phyloP scores from a whole-genome alignment of 2,329 filamentous ascomycete genomes.

The Nemania sp. region DNA sequence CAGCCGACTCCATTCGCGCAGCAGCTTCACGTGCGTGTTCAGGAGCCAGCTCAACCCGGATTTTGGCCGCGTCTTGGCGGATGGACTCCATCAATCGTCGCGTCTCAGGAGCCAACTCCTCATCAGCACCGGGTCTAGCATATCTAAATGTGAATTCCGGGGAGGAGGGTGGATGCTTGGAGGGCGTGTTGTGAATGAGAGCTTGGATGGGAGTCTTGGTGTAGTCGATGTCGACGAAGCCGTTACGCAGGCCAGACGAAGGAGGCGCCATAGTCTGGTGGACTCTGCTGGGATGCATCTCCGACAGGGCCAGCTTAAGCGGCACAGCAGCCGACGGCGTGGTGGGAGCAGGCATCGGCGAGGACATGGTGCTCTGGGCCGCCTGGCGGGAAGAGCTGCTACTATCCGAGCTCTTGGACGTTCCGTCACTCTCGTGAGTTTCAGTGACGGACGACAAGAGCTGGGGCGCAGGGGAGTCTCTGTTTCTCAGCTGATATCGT shows the following conservation, averaged over 20 bases:
- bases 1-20: slow-evolving; percentile 48
- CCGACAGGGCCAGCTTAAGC: slow-evolving; percentile 70
- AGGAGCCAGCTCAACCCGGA: slow-evolving; percentile 69
- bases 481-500: slow-evolving; percentile 27
- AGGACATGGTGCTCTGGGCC: slow-evolving; percentile 39
- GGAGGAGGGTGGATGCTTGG: slow-evolving; percentile 58
- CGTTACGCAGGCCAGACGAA: slow-evolving; percentile 79
- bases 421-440: slow-evolving; percentile 47
- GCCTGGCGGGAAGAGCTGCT: slow-evolving; percentile 40
- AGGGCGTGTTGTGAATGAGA: slow-evolving; percentile 63
- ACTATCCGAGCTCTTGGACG: slow-evolving; percentile 28
- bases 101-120: slow-evolving; percentile 63
- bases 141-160: slow-evolving; percentile 69
- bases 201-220: slow-evolving; percentile 51
- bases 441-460: slow-evolving; percentile 44
- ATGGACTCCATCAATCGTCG: slow-evolving; percentile 67
- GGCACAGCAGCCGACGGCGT: slow-evolving; percentile 69
- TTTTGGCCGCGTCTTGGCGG: slow-evolving; percentile 70
- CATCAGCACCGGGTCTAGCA: slow-evolving; percentile 52
- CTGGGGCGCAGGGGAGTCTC: slow-evolving; percentile 28
- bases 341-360: slow-evolving; percentile 41
- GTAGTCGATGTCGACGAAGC: slow-evolving; percentile 77
- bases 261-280: slow-evolving; percentile 75
- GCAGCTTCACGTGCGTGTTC: slow-evolving; percentile 60
- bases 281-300: slow-evolving; percentile 90